These are phyloP conservation scores for Epichloe brachyelytri DNA, from an alignment of 2,329 filamentous ascomycete species.

Conservation along the genomic window DNA sequence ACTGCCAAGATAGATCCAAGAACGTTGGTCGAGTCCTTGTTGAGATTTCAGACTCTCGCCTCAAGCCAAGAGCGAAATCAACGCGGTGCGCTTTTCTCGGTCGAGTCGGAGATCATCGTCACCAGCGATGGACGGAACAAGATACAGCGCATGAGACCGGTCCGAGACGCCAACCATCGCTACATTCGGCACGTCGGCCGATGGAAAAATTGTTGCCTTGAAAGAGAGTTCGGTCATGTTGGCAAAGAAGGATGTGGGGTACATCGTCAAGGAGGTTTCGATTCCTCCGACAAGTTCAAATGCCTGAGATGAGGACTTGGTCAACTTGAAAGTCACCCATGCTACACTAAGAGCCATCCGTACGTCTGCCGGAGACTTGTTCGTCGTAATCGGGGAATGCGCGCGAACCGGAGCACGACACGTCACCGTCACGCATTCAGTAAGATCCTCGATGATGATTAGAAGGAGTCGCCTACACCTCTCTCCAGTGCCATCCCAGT, in stretches of 20 bases:
- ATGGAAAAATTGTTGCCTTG: background rate
- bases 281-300: background rate
- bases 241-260: background rate
- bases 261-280: background rate
- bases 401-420: background rate
- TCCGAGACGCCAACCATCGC: background rate
- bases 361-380: background rate
- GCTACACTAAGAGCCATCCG: background rate
- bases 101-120: conserved; percentile 1
- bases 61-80: background rate
- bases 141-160: background rate
- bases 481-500: background rate
- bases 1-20: background rate
- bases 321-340: background rate
- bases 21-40: background rate
- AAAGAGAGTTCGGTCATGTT: background rate
- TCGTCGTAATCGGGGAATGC: background rate
- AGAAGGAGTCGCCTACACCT: background rate
- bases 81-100: background rate
- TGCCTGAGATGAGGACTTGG: background rate
- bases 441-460: background rate
- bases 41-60: background rate
- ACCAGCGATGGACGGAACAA: background rate
- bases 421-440: background rate
- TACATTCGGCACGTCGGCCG: background rate